A percentile compares a stretch with the other conserved stretches of the same genome.
Conservation (phyloP, 768 basidiomycete genomes). For the Chiua virens region DNA sequence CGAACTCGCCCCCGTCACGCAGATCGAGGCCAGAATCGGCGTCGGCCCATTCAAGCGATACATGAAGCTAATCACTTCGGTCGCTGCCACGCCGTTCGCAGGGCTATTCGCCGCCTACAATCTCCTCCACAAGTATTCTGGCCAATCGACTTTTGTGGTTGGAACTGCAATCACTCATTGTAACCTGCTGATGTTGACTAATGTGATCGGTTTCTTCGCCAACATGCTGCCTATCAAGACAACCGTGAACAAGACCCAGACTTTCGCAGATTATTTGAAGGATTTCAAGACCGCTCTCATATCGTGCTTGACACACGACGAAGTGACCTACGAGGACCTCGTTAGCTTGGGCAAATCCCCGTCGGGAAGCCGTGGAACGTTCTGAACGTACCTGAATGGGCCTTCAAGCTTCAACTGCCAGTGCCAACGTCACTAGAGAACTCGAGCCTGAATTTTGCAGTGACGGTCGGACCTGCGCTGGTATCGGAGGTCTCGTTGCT, state of each 20-base stretch:
- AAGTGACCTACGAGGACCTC: constrained; percentile 32
- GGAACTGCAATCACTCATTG: constrained; percentile 33
- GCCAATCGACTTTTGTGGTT: constrained; percentile 26
- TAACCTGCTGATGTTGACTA: constrained; percentile 25
- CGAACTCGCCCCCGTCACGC: constrained; percentile 28
- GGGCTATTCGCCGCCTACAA: constrained; percentile 34
- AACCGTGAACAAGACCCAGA: constrained; percentile 19
- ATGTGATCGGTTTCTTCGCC: constrained; percentile 32
- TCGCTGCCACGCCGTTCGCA: constrained; percentile 25
- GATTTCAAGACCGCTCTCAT: constrained; percentile 24
- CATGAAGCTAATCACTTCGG: constrained; percentile 14
- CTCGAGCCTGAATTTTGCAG: too few species aligned
- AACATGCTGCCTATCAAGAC: constrained; percentile 33
- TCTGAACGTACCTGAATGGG: too few species aligned
- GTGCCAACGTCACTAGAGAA: too few species aligned
- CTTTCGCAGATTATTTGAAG: constrained; percentile 25
- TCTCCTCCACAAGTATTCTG: constrained; percentile 33
- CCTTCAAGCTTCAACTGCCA: too few species aligned
- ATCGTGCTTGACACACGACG: constrained; percentile 23
- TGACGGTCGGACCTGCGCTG: too few species aligned
- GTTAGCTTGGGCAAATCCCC: constrained; percentile 26
- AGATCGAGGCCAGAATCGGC: constrained; percentile 23
- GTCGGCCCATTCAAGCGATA: constrained; percentile 19
- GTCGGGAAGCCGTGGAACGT: constrained; percentile 22
- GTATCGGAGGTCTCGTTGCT: too few species aligned